Evolutionary conservation across 768 basidiomycete species (phyloP), one percentile per base, ranked within the genome.

Genomic region (Leccinum uliginosum): DNA sequence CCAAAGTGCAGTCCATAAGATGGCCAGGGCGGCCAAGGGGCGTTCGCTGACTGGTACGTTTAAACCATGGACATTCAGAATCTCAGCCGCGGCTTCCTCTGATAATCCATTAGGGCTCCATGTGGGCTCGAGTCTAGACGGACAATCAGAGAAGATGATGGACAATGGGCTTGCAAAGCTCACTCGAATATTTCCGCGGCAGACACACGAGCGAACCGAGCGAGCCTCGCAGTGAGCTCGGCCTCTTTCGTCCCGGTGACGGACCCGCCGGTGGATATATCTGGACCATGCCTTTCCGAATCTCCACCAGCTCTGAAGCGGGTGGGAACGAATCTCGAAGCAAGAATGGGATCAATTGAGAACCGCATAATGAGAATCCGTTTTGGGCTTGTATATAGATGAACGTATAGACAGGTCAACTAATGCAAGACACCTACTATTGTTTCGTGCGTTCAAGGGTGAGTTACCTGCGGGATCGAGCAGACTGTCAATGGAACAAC

Each of bases 1-100:
- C 64, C 65, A 66, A 15, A 75, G n/a, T 14, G 72, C 74, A 29
- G 60, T 62, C 63, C 69, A 71, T 24, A 73, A 54, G 21, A 71
- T 53, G n/a, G 53, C 44, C 49, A 75, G 40, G 3, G 65, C 64
- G 3, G 65, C 69, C 47, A 71, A 57, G 47, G 71, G 65, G 24
- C 71, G 73, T 49, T 74, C 72, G 24, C 49, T 62, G 5, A 73
- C 65, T 0, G 72, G 65, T 48, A 56, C 58, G 27, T 73, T 73
- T 21, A 60, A 54, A 32, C 72, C 72, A 57, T 68, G 59, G 21
- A 34, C 54, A 8, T 56, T 35, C 30, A 74, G 64, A 9, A 53
- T 53, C 43, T 63, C 52, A 0, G 61, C 43, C 46, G 64, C 62
- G 2, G 10, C 40, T 35, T 66, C 65, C 35, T 70, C 59, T 27